A percentile compares a stretch with the other conserved stretches of the same genome.
phyloP scores from a whole-genome alignment of 345 rosid genomes.

The Kernera saxatilis region DNA sequence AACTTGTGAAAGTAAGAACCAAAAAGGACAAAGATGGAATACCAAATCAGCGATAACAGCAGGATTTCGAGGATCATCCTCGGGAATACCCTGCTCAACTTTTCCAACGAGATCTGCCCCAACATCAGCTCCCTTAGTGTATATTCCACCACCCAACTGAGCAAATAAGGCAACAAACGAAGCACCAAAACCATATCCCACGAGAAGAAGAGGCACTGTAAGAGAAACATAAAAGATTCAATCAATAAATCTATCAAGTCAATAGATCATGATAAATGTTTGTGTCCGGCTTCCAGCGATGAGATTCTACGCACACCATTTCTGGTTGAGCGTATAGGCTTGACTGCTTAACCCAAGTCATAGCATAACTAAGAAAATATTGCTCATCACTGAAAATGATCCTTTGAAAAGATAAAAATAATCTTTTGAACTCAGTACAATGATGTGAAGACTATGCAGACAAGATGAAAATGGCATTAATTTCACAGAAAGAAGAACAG shows the following conservation, averaged over 20 bases:
- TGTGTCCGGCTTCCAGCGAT: neutral
- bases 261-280: neutral
- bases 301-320: neutral
- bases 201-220: slow-evolving; percentile 96
- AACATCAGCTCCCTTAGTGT: slow-evolving; percentile 98
- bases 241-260: slow-evolving; percentile 15
- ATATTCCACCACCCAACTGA: slow-evolving; percentile 99
- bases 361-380: neutral
- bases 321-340: neutral
- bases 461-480: neutral
- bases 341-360: neutral
- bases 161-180: slow-evolving; percentile 99
- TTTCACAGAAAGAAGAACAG: slow-evolving; percentile 5
- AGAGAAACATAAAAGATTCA: slow-evolving; percentile 25
- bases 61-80: slow-evolving; percentile 99
- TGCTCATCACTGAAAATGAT: neutral
- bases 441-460: neutral
- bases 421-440: neutral
- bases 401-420: neutral
- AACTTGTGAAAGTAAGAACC: neutral
- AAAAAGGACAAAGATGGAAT: slow-evolving; percentile 22
- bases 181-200: slow-evolving; percentile 99
- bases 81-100: slow-evolving; percentile 99
- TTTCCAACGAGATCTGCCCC: slow-evolving; percentile 99
- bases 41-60: slow-evolving; percentile 99